Evolutionary conservation across 495 filamentous ascomycete species (phyloP).

Genomic region (Podospora pseudopauciseta): DNA sequence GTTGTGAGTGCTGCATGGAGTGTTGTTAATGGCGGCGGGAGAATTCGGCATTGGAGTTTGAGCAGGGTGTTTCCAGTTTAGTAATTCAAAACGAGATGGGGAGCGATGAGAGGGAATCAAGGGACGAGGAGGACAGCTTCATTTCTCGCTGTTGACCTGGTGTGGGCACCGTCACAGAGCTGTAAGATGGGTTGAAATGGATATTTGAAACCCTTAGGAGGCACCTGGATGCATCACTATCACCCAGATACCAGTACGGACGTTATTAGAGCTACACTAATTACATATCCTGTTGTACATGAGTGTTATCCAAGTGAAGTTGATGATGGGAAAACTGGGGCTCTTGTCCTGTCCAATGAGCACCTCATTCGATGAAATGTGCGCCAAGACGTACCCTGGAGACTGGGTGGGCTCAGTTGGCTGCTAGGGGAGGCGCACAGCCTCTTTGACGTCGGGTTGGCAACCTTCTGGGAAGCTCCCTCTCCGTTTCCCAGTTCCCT

Average conservation of each 20-base stretch:
- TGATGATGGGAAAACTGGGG: neutral
- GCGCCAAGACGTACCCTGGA: constrained; percentile 13
- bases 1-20: constrained; percentile 61
- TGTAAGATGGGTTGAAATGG: too few relatives aligned
- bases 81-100: neutral
- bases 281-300: too few relatives aligned
- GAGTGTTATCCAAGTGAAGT: neutral
- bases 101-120: neutral
- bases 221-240: too few relatives aligned
- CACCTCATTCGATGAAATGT: neutral
- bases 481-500: constrained; percentile 12
- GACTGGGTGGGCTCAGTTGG: neutral
- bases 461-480: constrained; percentile 12
- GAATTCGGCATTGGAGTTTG: neutral
- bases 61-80: neutral
- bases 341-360: neutral
- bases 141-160: neutral
- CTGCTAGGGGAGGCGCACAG: constrained; percentile 13
- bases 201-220: too few relatives aligned
- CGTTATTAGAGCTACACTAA: too few relatives aligned
- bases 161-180: too few relatives aligned
- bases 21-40: constrained; percentile 37
- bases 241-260: too few relatives aligned
- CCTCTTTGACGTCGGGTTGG: constrained; percentile 21
- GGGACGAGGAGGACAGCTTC: neutral